Conservation (phyloP, 208 protist genomes). For the Wallacemonas sp. region DNA sequence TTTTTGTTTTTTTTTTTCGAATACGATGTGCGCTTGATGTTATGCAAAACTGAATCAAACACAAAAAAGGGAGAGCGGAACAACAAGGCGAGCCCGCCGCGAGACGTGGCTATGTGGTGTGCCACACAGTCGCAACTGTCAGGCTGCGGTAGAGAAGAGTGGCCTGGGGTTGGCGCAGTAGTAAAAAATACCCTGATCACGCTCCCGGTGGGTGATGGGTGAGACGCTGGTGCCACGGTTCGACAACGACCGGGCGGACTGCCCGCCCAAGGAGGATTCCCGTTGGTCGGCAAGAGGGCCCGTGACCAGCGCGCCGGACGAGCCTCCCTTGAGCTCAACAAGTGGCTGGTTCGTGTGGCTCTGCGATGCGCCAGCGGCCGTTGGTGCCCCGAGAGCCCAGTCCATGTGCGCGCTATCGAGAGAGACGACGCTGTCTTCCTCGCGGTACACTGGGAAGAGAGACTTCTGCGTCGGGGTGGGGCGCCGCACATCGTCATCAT, state of each 20-base stretch:
- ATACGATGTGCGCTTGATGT: no score
- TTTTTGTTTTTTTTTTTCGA: no score
- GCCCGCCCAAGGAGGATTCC: neutral
- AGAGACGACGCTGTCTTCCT: constrained; percentile 38
- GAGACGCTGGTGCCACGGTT: neutral
- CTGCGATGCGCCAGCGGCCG: neutral
- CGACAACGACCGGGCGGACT: neutral
- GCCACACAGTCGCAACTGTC: neutral
- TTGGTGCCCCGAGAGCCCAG: constrained; percentile 16
- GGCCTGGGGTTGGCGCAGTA: constrained; percentile 71
- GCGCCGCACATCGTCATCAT: neutral
- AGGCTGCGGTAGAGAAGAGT: neutral
- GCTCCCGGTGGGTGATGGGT: constrained; percentile 28
- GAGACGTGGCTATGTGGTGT: no score
- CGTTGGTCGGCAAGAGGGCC: neutral
- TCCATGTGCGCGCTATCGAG: constrained; percentile 44
- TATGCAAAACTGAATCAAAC: constrained; percentile 1
- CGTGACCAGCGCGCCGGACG: neutral
- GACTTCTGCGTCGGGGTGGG: constrained; percentile 6
- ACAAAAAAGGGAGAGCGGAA: constrained; percentile 20
- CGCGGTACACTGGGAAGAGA: constrained; percentile 1
- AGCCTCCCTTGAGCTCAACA: neutral
- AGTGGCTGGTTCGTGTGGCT: neutral
- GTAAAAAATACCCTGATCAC: constrained; percentile 53
- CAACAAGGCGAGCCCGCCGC: neutral